Conservation (phyloP, 306 rosid species). For the Castanea mollissima region DNA sequence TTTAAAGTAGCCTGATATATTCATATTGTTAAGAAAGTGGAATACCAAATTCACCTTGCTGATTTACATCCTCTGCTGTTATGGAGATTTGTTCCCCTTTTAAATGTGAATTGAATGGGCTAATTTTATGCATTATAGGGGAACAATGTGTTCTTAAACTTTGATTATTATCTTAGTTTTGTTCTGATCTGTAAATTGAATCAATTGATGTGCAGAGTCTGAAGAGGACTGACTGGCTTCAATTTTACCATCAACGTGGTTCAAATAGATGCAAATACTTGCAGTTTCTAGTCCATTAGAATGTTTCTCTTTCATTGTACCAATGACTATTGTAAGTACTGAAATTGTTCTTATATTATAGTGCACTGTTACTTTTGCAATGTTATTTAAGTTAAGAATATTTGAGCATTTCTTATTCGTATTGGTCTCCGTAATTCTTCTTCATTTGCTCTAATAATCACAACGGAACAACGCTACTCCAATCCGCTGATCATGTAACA, state of each 20-base stretch:
- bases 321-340: background rate
- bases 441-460: background rate
- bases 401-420: background rate
- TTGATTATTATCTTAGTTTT: background rate
- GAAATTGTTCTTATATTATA: background rate
- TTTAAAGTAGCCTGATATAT: background rate
- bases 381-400: background rate
- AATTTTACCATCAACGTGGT: background rate
- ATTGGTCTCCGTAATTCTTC: background rate
- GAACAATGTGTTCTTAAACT: background rate
- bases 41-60: background rate
- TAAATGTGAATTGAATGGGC: background rate
- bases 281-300: background rate
- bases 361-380: background rate
- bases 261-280: constrained; percentile 8
- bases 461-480: too few relatives aligned
- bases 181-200: constrained; percentile 21
- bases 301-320: background rate
- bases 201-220: constrained; percentile 52
- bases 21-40: background rate
- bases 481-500: too few relatives aligned
- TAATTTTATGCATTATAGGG: background rate
- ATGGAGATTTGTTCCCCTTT: background rate
- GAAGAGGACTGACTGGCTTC: constrained; percentile 48
- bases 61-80: background rate